These are phyloP conservation scores for Rhododendron ovatum DNA, from an alignment of 148 eudicot species.

Conservation along the genomic window DNA sequence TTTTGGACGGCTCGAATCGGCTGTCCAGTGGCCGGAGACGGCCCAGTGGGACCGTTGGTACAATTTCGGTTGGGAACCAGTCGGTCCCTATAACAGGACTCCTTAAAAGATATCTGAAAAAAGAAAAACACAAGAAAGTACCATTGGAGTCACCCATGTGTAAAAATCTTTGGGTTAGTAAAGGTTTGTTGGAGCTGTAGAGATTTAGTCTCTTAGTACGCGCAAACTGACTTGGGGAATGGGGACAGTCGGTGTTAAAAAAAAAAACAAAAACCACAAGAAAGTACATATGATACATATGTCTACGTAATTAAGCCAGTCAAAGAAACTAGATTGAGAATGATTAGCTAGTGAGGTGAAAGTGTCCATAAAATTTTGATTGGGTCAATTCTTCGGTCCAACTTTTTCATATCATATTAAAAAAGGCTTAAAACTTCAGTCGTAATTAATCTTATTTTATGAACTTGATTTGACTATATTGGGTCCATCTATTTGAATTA, in stretches of 20 bases:
- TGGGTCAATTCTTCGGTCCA: background rate
- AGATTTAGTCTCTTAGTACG: too few relatives aligned
- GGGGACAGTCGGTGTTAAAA: too few relatives aligned
- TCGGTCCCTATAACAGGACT: too few relatives aligned
- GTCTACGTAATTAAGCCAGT: background rate
- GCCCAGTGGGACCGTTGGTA: too few relatives aligned
- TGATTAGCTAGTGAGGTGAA: background rate
- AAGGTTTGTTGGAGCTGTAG: too few relatives aligned
- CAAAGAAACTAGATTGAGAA: background rate
- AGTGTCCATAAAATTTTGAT: background rate
- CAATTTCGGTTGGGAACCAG: too few relatives aligned
- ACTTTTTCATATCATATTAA: background rate
- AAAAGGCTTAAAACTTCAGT: background rate
- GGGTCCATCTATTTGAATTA: background rate
- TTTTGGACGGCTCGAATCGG: too few relatives aligned
- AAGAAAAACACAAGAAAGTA: background rate
- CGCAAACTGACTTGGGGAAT: accelerated
- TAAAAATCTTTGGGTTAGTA: too few relatives aligned
- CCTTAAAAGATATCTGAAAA: too few relatives aligned
- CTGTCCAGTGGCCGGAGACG: too few relatives aligned
- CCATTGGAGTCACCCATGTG: too few relatives aligned
- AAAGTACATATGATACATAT: background rate
- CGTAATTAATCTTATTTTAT: background rate
- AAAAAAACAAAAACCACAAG: background rate
- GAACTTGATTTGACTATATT: background rate